phyloP scores from a whole-genome alignment of 352 stramenopile species.

The Albugo candida region DNA sequence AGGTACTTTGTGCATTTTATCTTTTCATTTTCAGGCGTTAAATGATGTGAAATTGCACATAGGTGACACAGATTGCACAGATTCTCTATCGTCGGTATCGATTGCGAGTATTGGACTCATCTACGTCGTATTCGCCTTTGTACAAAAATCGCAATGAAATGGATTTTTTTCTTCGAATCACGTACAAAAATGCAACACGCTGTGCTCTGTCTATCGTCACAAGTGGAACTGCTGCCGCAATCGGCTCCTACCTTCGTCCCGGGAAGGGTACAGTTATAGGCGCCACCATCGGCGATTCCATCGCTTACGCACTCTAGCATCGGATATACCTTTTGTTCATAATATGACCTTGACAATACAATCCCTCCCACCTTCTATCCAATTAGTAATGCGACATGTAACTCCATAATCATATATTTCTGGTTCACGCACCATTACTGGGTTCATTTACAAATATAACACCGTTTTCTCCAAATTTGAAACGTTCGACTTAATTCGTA shows the following conservation, averaged over 20 bases:
- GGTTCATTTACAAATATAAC: too few relatives aligned
- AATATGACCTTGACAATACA: too few relatives aligned
- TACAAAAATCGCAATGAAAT: slow-evolving; percentile 10
- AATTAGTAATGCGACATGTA: too few relatives aligned
- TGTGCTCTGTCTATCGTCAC: slow-evolving; percentile 46
- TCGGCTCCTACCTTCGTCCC: slow-evolving; percentile 51
- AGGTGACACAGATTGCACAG: slow-evolving; percentile 48
- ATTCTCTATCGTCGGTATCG: slow-evolving; percentile 34
- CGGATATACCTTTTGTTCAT: too few relatives aligned
- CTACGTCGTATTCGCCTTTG: slow-evolving; percentile 15
- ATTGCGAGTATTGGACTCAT: slow-evolving; percentile 6
- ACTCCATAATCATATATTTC: too few relatives aligned
- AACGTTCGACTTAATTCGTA: too few relatives aligned
- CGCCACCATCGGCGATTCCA: slow-evolving; percentile 53
- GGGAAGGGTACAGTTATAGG: slow-evolving; percentile 62
- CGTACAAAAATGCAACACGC: slow-evolving; percentile 34
- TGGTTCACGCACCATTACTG: too few relatives aligned
- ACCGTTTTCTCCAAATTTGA: too few relatives aligned
- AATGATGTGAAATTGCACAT: background rate
- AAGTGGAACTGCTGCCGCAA: slow-evolving; percentile 33
- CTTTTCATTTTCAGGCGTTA: too few relatives aligned
- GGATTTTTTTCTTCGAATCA: slow-evolving; percentile 23
- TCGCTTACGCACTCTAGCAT: slow-evolving; percentile 48
- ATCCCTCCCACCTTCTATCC: too few relatives aligned
- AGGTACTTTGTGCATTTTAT: slow-evolving; percentile 15